Evolutionary conservation across 73 alveolate species (phyloP).

Genomic region (Tetrahymena thermophila): DNA sequence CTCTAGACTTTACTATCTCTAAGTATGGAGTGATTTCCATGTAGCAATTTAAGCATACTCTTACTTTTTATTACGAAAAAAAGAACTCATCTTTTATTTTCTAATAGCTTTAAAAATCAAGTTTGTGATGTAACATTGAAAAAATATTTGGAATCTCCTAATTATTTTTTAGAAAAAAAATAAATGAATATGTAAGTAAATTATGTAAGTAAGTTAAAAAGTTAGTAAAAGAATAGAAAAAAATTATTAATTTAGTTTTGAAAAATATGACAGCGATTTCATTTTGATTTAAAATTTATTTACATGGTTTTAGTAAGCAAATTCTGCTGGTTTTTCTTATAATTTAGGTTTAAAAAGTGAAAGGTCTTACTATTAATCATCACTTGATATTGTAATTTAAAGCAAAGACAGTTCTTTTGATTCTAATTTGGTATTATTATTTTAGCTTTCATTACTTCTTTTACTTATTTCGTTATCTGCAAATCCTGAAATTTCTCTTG

Average conservation of each 20-base stretch:
- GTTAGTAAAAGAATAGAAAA: no score
- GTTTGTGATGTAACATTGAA: background rate
- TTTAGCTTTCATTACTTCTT: background rate
- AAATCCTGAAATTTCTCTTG: background rate
- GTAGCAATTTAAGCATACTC: background rate
- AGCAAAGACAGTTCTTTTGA: background rate
- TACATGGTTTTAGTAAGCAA: background rate
- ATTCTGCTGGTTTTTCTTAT: background rate
- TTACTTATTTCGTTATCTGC: background rate
- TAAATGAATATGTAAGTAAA: background rate
- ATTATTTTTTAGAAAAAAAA: background rate
- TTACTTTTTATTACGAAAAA: background rate
- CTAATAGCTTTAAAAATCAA: background rate
- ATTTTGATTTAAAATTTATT: background rate
- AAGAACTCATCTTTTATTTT: background rate
- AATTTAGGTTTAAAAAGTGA: background rate
- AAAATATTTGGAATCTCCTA: background rate
- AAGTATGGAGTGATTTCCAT: background rate
- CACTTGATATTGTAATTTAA: background rate
- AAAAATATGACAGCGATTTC: no score
- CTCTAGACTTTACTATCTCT: background rate
- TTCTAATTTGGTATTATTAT: background rate
- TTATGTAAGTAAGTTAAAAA: background rate
- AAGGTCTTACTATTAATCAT: background rate
- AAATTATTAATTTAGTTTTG: no score